Conservation (phyloP, 441 rosid genomes). For the Syzygium malaccense region DNA sequence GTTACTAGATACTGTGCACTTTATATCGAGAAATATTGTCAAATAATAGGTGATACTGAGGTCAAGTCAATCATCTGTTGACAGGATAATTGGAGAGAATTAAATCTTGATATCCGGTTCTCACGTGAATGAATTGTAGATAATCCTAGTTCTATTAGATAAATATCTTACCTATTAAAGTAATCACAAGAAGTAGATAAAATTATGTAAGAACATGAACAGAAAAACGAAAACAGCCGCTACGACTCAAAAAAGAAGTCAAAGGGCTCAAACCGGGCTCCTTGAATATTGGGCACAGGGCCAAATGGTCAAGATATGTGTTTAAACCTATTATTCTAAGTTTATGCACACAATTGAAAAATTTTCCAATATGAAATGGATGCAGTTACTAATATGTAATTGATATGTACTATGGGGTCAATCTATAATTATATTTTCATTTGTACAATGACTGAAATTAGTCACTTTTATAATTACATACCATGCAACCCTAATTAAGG, state of each 20-base stretch:
- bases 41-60: background rate
- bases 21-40: fast-evolving
- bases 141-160: background rate
- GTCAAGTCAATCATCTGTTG: background rate
- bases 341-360: background rate
- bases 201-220: no score
- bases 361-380: background rate
- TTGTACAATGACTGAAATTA: background rate
- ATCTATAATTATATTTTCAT: no score
- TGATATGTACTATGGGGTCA: background rate
- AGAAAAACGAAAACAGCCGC: background rate
- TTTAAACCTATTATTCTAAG: background rate
- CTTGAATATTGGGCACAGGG: background rate
- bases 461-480: background rate
- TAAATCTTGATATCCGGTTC: no score
- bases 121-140: no score
- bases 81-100: fast-evolving
- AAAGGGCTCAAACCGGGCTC: background rate
- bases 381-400: background rate
- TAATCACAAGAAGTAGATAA: background rate
- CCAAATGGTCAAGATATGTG: background rate
- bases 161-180: background rate
- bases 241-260: background rate
- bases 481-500: fast-evolving
- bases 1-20: no score